These are phyloP conservation scores for Orobanche coerulescens DNA, from an alignment of 257 asterid species.

Conservation along the genomic window DNA sequence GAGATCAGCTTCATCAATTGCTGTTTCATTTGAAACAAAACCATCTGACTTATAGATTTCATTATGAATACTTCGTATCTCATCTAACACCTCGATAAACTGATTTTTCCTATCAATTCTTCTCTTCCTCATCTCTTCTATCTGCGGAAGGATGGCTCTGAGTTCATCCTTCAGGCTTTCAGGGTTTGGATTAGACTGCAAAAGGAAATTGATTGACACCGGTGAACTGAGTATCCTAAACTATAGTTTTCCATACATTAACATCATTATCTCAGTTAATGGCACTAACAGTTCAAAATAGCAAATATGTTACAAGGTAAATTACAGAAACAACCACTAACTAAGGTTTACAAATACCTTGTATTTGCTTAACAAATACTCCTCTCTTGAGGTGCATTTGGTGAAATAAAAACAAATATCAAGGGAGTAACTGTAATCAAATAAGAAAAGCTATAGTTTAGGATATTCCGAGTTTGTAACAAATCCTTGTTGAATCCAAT, in stretches of 20 bases:
- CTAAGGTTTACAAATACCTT: too few relatives aligned
- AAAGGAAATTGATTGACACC: conserved; percentile 5
- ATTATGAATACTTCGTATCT: conserved; percentile 47
- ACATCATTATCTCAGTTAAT: neutral
- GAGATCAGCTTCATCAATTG: conserved; percentile 58
- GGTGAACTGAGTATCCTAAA: neutral
- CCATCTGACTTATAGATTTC: conserved; percentile 44
- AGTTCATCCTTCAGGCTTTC: conserved; percentile 74
- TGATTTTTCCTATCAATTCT: conserved; percentile 64
- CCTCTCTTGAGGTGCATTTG: too few relatives aligned
- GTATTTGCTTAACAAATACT: too few relatives aligned
- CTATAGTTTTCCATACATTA: neutral
- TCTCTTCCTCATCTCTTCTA: conserved; percentile 85
- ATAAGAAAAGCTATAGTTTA: too few relatives aligned
- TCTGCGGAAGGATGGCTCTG: conserved; percentile 57
- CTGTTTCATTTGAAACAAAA: conserved; percentile 22
- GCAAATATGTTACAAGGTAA: neutral
- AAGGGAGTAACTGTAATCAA: too few relatives aligned
- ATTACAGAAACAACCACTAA: neutral
- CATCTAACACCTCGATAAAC: conserved; percentile 49
- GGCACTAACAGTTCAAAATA: conserved; percentile 2
- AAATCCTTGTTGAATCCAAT: too few relatives aligned
- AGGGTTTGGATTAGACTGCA: conserved; percentile 57
- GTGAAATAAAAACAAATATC: too few relatives aligned
- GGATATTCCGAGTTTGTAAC: too few relatives aligned